Evolutionary conservation across 2,329 filamentous ascomycete species (phyloP).

Genomic region (Ophiocordyceps robertsii): DNA sequence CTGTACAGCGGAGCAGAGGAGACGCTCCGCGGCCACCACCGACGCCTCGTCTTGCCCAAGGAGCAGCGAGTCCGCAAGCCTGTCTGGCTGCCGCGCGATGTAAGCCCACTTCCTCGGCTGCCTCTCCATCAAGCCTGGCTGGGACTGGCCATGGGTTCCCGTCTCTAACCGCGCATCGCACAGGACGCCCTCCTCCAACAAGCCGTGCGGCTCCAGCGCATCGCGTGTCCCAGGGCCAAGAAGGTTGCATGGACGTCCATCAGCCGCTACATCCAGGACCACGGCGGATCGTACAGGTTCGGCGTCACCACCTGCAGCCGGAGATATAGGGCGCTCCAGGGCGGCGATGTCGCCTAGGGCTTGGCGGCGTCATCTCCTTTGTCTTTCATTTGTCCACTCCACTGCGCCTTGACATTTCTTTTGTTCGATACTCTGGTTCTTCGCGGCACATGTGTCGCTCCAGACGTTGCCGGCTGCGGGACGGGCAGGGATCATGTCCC

Average conservation of each 20-base stretch:
- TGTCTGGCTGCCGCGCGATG: constrained; percentile 1
- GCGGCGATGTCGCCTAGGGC: not conserved
- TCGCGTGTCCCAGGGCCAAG: constrained; percentile 18
- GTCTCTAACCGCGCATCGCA: not conserved
- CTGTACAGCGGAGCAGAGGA: constrained; percentile 1
- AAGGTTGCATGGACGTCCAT: constrained; percentile 45
- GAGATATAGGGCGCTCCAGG: constrained; percentile 26
- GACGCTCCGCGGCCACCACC: constrained; percentile 1
- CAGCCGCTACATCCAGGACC: constrained; percentile 33
- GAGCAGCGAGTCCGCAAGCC: constrained; percentile 1
- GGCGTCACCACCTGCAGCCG: constrained; percentile 45
- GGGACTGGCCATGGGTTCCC: not conserved
- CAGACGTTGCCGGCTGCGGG: no score
- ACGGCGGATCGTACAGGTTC: constrained; percentile 45
- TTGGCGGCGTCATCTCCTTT: no score
- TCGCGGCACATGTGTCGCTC: no score
- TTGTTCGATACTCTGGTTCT: no score
- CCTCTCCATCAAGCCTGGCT: not conserved
- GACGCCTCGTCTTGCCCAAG: not conserved
- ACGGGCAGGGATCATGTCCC: no score
- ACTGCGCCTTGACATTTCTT: no score
- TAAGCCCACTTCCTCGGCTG: not conserved
- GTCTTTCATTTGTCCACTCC: no score
- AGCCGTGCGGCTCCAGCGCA: constrained; percentile 24
- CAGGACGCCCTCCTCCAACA: constrained; percentile 31